phyloP scores from a whole-genome alignment of 768 basidiomycete species.

The Multifurca ochricompacta region DNA sequence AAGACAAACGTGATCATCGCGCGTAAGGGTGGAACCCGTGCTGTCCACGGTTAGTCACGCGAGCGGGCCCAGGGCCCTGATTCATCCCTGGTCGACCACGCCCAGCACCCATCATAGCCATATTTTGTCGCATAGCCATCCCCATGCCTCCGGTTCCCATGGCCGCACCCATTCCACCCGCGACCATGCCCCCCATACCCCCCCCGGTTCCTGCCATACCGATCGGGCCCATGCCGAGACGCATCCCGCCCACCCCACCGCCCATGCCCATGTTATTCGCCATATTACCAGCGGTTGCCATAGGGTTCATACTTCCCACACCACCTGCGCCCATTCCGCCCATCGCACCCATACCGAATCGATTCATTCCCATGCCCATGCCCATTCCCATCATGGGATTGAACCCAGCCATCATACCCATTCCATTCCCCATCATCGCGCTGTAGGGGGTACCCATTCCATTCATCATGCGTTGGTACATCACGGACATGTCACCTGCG shows the following conservation, averaged over 20 bases:
- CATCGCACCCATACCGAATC: conserved; percentile 23
- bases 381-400: conserved; percentile 27
- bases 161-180: conserved; percentile 32
- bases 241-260: conserved; percentile 25
- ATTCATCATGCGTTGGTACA: conserved; percentile 95
- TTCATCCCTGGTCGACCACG: conserved; percentile 54
- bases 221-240: conserved; percentile 26
- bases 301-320: conserved; percentile 41
- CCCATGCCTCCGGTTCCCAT: conserved; percentile 26
- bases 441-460: conserved; percentile 51
- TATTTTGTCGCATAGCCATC: conserved; percentile 30
- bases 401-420: conserved; percentile 23
- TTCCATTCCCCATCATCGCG: conserved; percentile 31
- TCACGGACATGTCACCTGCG: conserved; percentile 28
- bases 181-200: conserved; percentile 21
- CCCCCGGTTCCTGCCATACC: conserved; percentile 7
- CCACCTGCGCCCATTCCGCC: conserved; percentile 45
- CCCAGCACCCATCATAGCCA: conserved; percentile 36
- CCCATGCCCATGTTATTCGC: conserved; percentile 32
- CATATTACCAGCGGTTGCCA: conserved; percentile 3
- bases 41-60: conserved; percentile 62
- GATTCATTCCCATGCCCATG: conserved; percentile 34
- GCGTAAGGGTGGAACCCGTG: conserved; percentile 83
- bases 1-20: conserved; percentile 33
- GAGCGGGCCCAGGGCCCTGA: conserved; percentile 39